These are phyloP conservation scores for Pseudonectria buxi DNA, from an alignment of 2,329 filamentous ascomycete species.

Conservation along the genomic window DNA sequence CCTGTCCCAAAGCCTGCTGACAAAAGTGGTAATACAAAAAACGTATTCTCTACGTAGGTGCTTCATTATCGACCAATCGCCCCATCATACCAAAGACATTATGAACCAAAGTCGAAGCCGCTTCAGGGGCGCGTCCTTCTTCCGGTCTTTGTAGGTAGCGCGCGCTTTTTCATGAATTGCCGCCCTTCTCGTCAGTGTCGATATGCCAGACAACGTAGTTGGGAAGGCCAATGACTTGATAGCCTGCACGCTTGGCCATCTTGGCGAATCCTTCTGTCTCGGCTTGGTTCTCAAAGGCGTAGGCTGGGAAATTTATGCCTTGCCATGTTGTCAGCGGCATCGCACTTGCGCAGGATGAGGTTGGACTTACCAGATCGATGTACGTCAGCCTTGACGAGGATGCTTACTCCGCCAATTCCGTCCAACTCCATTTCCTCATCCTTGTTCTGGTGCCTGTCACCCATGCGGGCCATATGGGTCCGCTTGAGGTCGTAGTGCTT, in stretches of 20 bases:
- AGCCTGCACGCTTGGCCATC: slow-evolving; percentile 95
- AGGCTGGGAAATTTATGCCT: slow-evolving; percentile 97
- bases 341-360: not conserved
- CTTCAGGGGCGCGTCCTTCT: no score
- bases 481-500: slow-evolving; percentile 84
- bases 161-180: slow-evolving; percentile 50
- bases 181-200: slow-evolving; percentile 89
- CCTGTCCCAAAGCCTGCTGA: no score
- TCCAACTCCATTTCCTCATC: slow-evolving; percentile 89
- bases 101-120: no score
- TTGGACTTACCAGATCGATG: slow-evolving; percentile 72
- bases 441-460: slow-evolving; percentile 87
- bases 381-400: slow-evolving; percentile 95
- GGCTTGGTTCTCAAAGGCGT: slow-evolving; percentile 96
- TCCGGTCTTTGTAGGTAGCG: not conserved
- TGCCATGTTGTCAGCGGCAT: slow-evolving; percentile 17
- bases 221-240: slow-evolving; percentile 82
- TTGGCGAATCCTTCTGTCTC: slow-evolving; percentile 98
- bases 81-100: no score
- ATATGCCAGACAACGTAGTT: slow-evolving; percentile 99
- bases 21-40: no score
- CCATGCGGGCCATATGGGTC: slow-evolving; percentile 83
- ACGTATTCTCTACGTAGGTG: no score
- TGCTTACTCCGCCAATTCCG: slow-evolving; percentile 94
- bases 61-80: no score